phyloP scores from a whole-genome alignment of 2,329 filamentous ascomycete species.

The Fusarium algeriense region DNA sequence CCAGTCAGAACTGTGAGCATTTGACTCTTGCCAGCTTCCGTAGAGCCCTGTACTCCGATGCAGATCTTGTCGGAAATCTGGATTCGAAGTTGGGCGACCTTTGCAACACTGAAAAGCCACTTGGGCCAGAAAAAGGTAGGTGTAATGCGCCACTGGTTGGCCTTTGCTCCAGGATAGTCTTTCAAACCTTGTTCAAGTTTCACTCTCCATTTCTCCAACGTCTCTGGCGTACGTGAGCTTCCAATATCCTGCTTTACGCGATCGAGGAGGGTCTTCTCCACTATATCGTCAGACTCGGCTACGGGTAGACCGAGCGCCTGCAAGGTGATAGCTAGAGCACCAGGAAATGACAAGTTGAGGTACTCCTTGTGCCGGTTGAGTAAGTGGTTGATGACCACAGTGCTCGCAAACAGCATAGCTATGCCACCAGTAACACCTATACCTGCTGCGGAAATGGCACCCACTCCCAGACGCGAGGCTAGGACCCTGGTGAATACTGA shows the following conservation, averaged over 20 bases:
- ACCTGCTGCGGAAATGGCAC: neutral
- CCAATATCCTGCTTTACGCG: neutral
- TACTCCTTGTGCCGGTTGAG: neutral
- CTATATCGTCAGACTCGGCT: neutral
- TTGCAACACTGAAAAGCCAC: constrained; percentile 1
- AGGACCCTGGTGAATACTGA: neutral
- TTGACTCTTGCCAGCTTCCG: constrained; percentile 10
- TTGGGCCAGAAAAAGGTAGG: constrained; percentile 1
- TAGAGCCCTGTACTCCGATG: constrained; percentile 1
- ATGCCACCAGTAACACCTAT: neutral
- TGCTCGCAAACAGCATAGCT: neutral
- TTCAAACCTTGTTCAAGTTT: neutral
- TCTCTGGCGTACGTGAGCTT: neutral
- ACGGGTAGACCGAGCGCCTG: neutral
- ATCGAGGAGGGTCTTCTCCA: neutral
- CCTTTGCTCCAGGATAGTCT: neutral
- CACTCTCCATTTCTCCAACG: neutral
- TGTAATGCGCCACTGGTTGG: neutral
- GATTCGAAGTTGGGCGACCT: neutral
- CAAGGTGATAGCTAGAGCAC: neutral
- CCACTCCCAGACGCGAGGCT: neutral
- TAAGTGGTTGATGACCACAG: neutral
- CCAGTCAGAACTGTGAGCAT: constrained; percentile 4
- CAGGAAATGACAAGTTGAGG: neutral
- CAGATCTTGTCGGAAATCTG: neutral